Conservation (phyloP, 164 flowering plant genomes). For the Magnolia sinica region DNA sequence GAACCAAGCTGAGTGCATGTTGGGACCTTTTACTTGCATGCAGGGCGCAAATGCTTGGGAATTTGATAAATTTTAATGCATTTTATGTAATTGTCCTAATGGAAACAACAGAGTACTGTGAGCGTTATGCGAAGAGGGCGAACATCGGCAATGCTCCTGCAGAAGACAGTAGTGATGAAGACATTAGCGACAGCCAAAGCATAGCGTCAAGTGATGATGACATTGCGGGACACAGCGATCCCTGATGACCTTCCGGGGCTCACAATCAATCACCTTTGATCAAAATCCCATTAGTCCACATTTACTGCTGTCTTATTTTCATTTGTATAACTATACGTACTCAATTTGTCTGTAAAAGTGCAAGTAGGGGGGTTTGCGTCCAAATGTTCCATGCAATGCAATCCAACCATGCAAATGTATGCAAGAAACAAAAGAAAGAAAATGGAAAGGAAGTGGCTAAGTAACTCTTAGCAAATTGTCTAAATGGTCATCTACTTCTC, state of each 20-base stretch:
- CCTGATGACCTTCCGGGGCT: constrained; percentile 15
- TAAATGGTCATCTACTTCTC: not conserved
- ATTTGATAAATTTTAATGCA: not conserved
- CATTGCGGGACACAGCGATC: constrained; percentile 40
- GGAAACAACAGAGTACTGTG: constrained; percentile 45
- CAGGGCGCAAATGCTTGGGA: not conserved
- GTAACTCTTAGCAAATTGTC: not conserved
- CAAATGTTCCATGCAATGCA: too few species aligned
- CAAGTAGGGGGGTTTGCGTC: not conserved
- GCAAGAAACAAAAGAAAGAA: not conserved
- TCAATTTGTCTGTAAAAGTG: not conserved
- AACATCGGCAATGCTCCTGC: constrained; percentile 17
- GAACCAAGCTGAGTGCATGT: not conserved
- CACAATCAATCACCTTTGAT: not conserved
- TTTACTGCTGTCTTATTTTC: not conserved
- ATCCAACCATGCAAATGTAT: not conserved
- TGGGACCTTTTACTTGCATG: not conserved
- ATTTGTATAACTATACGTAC: not conserved
- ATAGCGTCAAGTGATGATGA: constrained; percentile 31
- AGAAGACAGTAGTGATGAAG: constrained; percentile 45
- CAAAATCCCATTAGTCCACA: not conserved
- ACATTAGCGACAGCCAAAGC: constrained; percentile 31
- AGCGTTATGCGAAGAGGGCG: constrained; percentile 50
- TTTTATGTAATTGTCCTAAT: not conserved
- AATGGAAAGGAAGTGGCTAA: not conserved